Evolutionary conservation across 1,139 yeast genomes (phyloP).

Genomic region (Schwanniomyces etchellsii): DNA sequence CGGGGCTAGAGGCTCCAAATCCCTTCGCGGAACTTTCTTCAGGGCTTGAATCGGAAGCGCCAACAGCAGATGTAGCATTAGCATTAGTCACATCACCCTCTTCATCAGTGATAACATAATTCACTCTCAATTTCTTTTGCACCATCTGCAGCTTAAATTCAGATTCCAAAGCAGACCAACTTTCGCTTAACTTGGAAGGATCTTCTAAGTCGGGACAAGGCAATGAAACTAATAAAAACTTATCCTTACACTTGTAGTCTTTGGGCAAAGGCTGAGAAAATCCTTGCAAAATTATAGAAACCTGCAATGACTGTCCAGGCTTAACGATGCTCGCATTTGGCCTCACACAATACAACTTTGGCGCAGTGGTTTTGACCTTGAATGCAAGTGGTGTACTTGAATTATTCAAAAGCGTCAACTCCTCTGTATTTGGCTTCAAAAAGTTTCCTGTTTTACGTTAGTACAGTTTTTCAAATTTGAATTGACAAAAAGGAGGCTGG

Average conservation of each 20-base stretch:
- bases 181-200: conserved; percentile 53
- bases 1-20: conserved; percentile 3
- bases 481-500: no score
- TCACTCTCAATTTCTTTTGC: conserved; percentile 77
- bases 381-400: conserved; percentile 65
- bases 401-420: conserved; percentile 63
- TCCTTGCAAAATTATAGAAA: conserved; percentile 83
- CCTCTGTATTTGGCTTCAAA: conserved; percentile 65
- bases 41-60: conserved; percentile 11
- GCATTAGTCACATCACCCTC: conserved; percentile 11
- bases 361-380: conserved; percentile 98
- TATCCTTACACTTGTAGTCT: conserved; percentile 80
- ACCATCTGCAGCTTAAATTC: conserved; percentile 53
- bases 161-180: conserved; percentile 69
- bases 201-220: conserved; percentile 64
- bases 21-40: conserved; percentile 7
- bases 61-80: conserved; percentile 10
- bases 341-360: conserved; percentile 91
- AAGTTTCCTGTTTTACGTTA: conserved; percentile 47
- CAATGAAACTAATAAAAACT: conserved; percentile 81
- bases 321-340: conserved; percentile 83
- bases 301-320: conserved; percentile 69
- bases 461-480: no score
- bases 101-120: conserved; percentile 41
- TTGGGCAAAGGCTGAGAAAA: conserved; percentile 67